Evolutionary conservation across 768 basidiomycete species (phyloP).

Genomic region (Cantharellus cinnabarinus): DNA sequence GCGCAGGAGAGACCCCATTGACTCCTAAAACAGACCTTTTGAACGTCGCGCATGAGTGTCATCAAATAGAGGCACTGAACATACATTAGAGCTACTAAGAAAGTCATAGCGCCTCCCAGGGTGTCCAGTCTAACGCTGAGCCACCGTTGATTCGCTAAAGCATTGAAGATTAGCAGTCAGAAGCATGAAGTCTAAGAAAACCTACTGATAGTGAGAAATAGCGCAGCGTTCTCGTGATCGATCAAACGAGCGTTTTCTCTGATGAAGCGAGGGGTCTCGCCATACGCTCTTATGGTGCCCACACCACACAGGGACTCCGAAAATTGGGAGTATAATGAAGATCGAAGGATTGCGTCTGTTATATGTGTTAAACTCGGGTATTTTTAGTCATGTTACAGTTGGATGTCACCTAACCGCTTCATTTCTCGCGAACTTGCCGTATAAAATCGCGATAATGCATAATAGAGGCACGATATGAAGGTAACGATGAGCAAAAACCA

Average conservation of each 20-base stretch:
- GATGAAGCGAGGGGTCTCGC: constrained; percentile 26
- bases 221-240: background rate
- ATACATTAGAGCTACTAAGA: constrained; percentile 47
- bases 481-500: constrained; percentile 40
- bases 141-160: constrained; percentile 35
- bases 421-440: constrained; percentile 50
- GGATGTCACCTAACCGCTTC: constrained; percentile 28
- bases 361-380: background rate
- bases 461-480: constrained; percentile 37
- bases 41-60: background rate
- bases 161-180: background rate
- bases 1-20: constrained; percentile 38
- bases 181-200: background rate
- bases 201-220: constrained; percentile 25
- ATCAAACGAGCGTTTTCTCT: background rate
- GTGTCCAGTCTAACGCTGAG: constrained; percentile 81
- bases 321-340: constrained; percentile 78
- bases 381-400: background rate
- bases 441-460: constrained; percentile 48
- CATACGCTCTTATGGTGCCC: constrained; percentile 75
- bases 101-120: constrained; percentile 33
- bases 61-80: constrained; percentile 25
- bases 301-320: constrained; percentile 75
- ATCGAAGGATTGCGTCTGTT: constrained; percentile 64
- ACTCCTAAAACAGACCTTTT: constrained; percentile 28